Base-by-base conservation (phyloP, 306 rosid genomes). In the Medicago arabica region DNA sequence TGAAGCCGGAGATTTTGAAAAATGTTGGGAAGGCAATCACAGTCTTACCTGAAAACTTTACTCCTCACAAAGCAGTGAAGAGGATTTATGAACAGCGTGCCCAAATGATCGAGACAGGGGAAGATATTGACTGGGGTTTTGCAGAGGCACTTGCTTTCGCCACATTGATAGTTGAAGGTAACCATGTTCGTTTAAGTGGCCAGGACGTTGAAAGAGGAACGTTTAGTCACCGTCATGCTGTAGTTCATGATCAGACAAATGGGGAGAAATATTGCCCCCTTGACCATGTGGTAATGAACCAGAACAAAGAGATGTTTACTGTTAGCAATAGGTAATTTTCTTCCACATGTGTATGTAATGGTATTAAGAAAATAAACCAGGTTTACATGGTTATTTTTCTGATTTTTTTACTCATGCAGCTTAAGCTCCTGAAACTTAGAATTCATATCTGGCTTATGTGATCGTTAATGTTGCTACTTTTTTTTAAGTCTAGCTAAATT, bases 191-290 rank as follows among this genome's bases (percentile, higher is more conserved):
- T 15, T 54, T 88, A 84, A 95, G 98, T 60, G 98, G 98, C 58
- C 98, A 95, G 79, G 98, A 95, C 23, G 98, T 92, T 75, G 97
- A 95, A 83, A 86, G 97, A 77, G 98, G 97, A 65, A 92, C 98
- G 13, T 94, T 94, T 81, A 95, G 99, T 84, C 99, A 92, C 67
- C 91, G 99, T 7, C 99, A 95, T 79, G 61, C 99, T 43, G 93
- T 92, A 53, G 75, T 95, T 76, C 99, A 95, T 36, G 97, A 95
- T 84, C 97, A 92, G 82, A 90, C 85, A 80, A 90, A 84, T 0
- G 92, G 97, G 72, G 89, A 76, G 31, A 78, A 50, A 75, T 92
- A 95, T 78, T 95, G 96, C 75, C 96, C 97, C 69, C 87, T 95
- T 73, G 92, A 88, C 77, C 91, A 95, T 80, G 83, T 95, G 46